phyloP scores from a whole-genome alignment of 768 basidiomycete species.

The Russula abietina region DNA sequence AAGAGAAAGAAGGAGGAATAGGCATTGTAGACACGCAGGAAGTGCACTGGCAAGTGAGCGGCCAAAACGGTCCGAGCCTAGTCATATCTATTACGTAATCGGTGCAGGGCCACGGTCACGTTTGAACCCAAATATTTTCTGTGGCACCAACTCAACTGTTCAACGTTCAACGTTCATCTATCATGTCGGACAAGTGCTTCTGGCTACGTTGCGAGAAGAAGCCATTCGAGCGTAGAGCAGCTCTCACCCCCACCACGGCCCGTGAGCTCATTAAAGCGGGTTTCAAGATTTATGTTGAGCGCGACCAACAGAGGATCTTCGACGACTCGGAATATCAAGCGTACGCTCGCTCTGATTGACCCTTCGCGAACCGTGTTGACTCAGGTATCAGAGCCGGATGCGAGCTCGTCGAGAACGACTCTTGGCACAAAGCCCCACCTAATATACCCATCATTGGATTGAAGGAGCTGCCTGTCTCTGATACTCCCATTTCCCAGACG shows the following conservation, averaged over 20 bases:
- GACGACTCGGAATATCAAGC: slow-evolving; percentile 87
- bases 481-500: slow-evolving; percentile 80
- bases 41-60: slow-evolving; percentile 1
- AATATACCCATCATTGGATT: slow-evolving; percentile 83
- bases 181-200: slow-evolving; percentile 49
- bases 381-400: slow-evolving; percentile 69
- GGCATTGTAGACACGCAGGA: slow-evolving; percentile 29
- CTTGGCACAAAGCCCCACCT: slow-evolving; percentile 79
- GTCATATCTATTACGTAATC: neutral
- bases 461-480: slow-evolving; percentile 88
- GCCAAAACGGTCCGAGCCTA: neutral
- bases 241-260: slow-evolving; percentile 87
- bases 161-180: no score
- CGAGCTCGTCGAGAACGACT: slow-evolving; percentile 76
- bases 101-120: no score
- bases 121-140: neutral
- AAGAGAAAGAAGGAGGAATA: slow-evolving; percentile 54
- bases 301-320: slow-evolving; percentile 92
- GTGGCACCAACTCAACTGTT: no score
- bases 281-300: slow-evolving; percentile 87
- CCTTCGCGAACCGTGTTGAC: slow-evolving; percentile 13
- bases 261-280: slow-evolving; percentile 83
- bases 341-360: slow-evolving; percentile 45
- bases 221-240: slow-evolving; percentile 86
- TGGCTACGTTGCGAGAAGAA: slow-evolving; percentile 99